phyloP scores from a whole-genome alignment of 2,329 filamentous ascomycete species.

The Cytospora paraplurivora region DNA sequence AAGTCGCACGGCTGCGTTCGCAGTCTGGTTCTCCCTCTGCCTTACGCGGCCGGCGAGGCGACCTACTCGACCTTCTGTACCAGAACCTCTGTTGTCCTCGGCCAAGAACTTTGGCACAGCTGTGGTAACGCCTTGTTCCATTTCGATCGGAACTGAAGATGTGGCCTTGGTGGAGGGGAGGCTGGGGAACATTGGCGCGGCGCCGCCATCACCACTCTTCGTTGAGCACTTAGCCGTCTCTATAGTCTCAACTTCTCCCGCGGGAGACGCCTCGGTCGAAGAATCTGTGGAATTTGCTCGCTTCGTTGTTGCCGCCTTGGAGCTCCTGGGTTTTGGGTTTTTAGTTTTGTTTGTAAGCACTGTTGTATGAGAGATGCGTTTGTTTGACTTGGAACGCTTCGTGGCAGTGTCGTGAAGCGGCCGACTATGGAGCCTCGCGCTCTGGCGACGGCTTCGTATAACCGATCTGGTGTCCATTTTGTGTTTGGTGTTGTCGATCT shows the following conservation, averaged over 20 bases:
- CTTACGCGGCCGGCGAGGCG: neutral
- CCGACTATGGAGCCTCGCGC: conserved; percentile 5
- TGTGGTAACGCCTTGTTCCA: neutral
- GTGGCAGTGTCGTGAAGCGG: neutral
- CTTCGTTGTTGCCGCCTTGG: neutral
- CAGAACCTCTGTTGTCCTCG: neutral
- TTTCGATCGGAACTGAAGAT: neutral
- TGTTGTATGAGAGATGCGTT: neutral
- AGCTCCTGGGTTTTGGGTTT: neutral
- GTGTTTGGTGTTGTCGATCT: neutral
- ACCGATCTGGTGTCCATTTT: conserved; percentile 17
- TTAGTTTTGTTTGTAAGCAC: neutral
- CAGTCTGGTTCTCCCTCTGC: neutral
- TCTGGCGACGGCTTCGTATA: conserved; percentile 10
- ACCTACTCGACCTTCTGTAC: neutral
- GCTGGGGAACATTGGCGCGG: neutral
- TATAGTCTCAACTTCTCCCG: neutral
- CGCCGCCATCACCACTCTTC: neutral
- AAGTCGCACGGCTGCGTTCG: neutral
- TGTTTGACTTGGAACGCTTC: neutral
- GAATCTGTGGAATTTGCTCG: neutral
- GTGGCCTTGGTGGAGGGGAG: neutral
- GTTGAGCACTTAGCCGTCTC: neutral
- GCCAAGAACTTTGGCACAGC: neutral
- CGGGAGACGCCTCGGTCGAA: neutral